Evolutionary conservation across 2,329 filamentous ascomycete genomes (phyloP), one percentile per base, ranked within the genome.

Genomic region (Waltergamsia citrina): DNA sequence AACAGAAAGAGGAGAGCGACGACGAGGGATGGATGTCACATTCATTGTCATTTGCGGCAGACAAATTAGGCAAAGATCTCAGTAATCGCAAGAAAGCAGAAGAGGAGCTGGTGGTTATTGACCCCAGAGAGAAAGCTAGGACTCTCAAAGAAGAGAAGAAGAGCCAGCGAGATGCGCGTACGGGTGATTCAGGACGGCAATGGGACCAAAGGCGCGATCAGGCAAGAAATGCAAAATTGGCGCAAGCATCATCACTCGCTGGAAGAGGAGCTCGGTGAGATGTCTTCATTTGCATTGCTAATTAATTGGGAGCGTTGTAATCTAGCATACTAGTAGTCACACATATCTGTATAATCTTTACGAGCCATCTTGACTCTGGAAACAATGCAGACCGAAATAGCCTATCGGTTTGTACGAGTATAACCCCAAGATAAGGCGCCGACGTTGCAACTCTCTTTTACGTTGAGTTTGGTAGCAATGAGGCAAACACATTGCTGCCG

Each of bases 51-150:
- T 96, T 95, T 54, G 83, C 81, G 24, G 92, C 88, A 41, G 92
- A 96, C 48, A 83, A 81, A 43, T 59, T 95, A 6, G 92, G 92
- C 15, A 96, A 96, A 53, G 85, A 96, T 57, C 59, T 96, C 34
- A 85, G 74, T 34, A 94, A 92, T 71, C 85, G 90, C 52, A 81
- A 78, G 59, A 88, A 92, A 57, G 88, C 90, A 35, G 86, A 92
- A 50, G 87, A 95, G 38, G 85, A 95, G 48, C 57, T 94, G 28
- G 75, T 94, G 29, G 87, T 96, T 4, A 95, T 96, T 56, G 92
- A 98, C 62, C 88, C 88, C 2, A 67, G 85, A 37, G 85, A 88
- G 54, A 86, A 85, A 54, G 81, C 83, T 29, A 78, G 75, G 51
- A 81, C 81, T 25, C 65, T 93, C 25, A 69, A 76, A 50, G 74